phyloP scores from a whole-genome alignment of 2,329 filamentous ascomycete species.

The Penicillium brevicompactum region DNA sequence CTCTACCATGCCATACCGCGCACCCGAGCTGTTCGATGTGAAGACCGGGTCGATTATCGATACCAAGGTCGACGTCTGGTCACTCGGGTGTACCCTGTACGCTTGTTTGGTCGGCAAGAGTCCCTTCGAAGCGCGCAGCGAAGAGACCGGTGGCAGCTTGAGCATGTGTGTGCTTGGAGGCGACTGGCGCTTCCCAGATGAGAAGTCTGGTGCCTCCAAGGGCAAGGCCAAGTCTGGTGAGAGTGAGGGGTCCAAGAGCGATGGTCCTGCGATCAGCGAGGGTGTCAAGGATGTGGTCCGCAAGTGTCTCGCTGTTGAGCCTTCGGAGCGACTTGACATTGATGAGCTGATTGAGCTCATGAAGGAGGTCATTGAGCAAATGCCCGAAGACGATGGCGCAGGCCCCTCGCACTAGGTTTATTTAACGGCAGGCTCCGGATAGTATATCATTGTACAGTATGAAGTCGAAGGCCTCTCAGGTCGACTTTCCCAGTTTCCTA shows the following conservation, averaged over 20 bases:
- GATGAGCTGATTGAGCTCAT: conserved; percentile 79
- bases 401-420: conserved; percentile 25
- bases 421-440: conserved; percentile 13
- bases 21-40: conserved; percentile 96
- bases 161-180: conserved; percentile 91
- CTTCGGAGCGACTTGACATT: conserved; percentile 82
- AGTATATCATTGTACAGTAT: conserved; percentile 10
- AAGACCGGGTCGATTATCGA: conserved; percentile 90
- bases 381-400: conserved; percentile 60
- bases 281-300: conserved; percentile 84
- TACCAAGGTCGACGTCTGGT: conserved; percentile 98
- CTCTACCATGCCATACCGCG: conserved; percentile 97
- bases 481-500: neutral
- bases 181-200: conserved; percentile 95
- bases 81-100: conserved; percentile 93
- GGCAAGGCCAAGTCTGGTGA: conserved; percentile 55
- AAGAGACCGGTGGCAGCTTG: conserved; percentile 92
- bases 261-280: conserved; percentile 69
- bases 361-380: conserved; percentile 67
- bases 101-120: conserved; percentile 96
- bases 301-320: conserved; percentile 83
- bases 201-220: conserved; percentile 64
- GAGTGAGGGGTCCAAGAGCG: conserved; percentile 28
- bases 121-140: conserved; percentile 91
- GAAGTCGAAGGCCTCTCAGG: neutral